phyloP scores from a whole-genome alignment of 345 rosid genomes.

The Syzygium aromaticum region DNA sequence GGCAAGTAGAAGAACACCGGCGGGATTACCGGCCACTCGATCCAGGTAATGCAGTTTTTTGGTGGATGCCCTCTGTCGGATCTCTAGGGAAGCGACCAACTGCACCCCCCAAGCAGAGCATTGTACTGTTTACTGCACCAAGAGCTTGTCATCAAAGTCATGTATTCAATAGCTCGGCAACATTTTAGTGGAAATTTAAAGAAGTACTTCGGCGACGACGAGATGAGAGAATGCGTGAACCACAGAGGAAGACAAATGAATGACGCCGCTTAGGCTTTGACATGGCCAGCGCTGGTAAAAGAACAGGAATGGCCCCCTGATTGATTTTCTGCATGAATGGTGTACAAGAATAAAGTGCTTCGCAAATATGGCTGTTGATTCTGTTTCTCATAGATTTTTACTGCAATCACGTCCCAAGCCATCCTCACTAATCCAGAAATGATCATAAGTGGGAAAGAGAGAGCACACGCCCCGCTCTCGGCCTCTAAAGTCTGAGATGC shows the following conservation, averaged over 20 bases:
- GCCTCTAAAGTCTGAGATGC: not conserved
- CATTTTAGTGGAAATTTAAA: not conserved
- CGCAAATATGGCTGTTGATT: not conserved
- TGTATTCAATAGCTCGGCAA: not conserved
- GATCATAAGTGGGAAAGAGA: not conserved
- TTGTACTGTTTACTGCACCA: not conserved
- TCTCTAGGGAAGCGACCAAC: not conserved
- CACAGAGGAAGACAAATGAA: not conserved
- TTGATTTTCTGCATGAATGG: not conserved
- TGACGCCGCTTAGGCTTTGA: not conserved
- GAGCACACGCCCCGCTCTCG: not conserved
- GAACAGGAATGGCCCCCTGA: not conserved
- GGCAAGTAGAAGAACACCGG: not conserved
- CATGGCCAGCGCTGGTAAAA: not conserved
- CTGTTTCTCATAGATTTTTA: not conserved
- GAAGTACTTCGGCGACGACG: not conserved
- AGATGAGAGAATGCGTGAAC: not conserved
- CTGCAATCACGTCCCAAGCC: not conserved
- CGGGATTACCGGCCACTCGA: not conserved
- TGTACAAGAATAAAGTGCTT: not conserved
- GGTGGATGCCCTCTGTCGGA: not conserved
- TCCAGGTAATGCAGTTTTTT: not conserved
- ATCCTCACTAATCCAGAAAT: not conserved
- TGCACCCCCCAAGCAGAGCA: not conserved
- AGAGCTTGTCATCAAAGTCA: not conserved